These are phyloP conservation scores for Exophiala calicioides DNA, from an alignment of 2,329 filamentous ascomycete genomes.

Conservation along the genomic window DNA sequence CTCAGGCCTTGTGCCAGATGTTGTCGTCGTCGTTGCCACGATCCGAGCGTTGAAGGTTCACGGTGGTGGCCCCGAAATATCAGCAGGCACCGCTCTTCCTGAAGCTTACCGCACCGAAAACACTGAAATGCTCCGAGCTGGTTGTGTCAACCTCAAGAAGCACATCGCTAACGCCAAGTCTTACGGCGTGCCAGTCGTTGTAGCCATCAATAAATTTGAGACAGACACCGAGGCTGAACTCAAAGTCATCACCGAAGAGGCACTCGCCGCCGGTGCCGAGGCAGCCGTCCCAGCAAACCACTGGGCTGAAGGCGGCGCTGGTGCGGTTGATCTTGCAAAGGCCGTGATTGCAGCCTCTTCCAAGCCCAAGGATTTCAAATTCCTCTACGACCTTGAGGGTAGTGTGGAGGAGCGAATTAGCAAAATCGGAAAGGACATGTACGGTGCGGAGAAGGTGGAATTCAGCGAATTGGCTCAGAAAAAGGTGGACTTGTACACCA, in stretches of 20 bases:
- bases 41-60: slow-evolving; percentile 96
- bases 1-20: slow-evolving; percentile 87
- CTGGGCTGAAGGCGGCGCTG: slow-evolving; percentile 92
- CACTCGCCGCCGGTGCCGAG: slow-evolving; percentile 86
- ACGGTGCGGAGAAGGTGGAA: slow-evolving; percentile 84
- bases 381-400: slow-evolving; percentile 79
- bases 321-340: slow-evolving; percentile 84
- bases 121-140: slow-evolving; percentile 81
- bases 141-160: slow-evolving; percentile 92
- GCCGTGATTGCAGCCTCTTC: slow-evolving; percentile 80
- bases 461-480: slow-evolving; percentile 92
- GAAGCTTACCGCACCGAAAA: slow-evolving; percentile 93
- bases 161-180: slow-evolving; percentile 87
- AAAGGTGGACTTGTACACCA: slow-evolving; percentile 93
- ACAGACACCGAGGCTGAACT: slow-evolving; percentile 94
- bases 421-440: slow-evolving; percentile 88
- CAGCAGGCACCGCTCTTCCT: slow-evolving; percentile 79
- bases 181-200: slow-evolving; percentile 91
- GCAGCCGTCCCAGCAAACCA: slow-evolving; percentile 93
- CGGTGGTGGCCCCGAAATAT: slow-evolving; percentile 91
- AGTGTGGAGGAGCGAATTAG: slow-evolving; percentile 87
- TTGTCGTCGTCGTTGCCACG: slow-evolving; percentile 92
- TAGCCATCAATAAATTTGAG: slow-evolving; percentile 95
- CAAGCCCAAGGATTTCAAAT: slow-evolving; percentile 82
- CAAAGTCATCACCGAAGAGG: slow-evolving; percentile 83